Evolutionary conservation across 441 rosid genomes (phyloP).

Genomic region (Croton laevigatus): DNA sequence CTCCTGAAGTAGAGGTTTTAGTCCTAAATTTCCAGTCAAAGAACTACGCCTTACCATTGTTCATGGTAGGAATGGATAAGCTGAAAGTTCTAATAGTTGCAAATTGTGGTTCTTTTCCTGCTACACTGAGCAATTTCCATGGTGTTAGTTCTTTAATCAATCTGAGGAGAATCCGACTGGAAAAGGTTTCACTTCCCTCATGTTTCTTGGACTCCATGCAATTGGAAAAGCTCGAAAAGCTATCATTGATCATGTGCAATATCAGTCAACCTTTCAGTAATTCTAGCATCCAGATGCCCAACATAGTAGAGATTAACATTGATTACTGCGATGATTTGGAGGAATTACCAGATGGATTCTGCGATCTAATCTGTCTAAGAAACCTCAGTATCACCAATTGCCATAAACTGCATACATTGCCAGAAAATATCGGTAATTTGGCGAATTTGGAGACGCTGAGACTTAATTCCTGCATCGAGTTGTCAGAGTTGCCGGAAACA

Average conservation of each 20-base stretch:
- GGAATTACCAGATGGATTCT: slow-evolving; percentile 35
- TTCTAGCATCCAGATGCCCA: slow-evolving; percentile 22
- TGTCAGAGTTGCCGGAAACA: slow-evolving; percentile 44
- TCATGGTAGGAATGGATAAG: slow-evolving; percentile 36
- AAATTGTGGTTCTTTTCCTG: slow-evolving; percentile 29
- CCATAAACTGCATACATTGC: slow-evolving; percentile 37
- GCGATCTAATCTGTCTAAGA: slow-evolving; percentile 30
- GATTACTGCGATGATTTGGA: slow-evolving; percentile 50
- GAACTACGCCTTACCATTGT: slow-evolving; percentile 42
- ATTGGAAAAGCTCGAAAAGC: slow-evolving; percentile 31
- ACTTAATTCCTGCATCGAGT: slow-evolving; percentile 47
- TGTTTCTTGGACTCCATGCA: not conserved
- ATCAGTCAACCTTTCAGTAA: slow-evolving; percentile 30
- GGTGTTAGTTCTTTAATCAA: slow-evolving; percentile 34
- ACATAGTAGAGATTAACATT: slow-evolving; percentile 48
- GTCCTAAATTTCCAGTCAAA: slow-evolving; percentile 40
- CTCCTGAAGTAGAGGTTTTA: slow-evolving; percentile 45
- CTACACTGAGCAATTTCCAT: slow-evolving; percentile 35
- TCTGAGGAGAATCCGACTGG: slow-evolving; percentile 57
- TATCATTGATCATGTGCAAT: slow-evolving; percentile 38
- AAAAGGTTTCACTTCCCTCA: slow-evolving; percentile 35
- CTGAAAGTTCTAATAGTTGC: slow-evolving; percentile 45
- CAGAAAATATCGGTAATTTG: slow-evolving; percentile 38
- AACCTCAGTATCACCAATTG: slow-evolving; percentile 61
- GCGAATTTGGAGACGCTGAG: slow-evolving; percentile 38